phyloP scores from a whole-genome alignment of 129 eudicot species.

The Artemisia argyi region DNA sequence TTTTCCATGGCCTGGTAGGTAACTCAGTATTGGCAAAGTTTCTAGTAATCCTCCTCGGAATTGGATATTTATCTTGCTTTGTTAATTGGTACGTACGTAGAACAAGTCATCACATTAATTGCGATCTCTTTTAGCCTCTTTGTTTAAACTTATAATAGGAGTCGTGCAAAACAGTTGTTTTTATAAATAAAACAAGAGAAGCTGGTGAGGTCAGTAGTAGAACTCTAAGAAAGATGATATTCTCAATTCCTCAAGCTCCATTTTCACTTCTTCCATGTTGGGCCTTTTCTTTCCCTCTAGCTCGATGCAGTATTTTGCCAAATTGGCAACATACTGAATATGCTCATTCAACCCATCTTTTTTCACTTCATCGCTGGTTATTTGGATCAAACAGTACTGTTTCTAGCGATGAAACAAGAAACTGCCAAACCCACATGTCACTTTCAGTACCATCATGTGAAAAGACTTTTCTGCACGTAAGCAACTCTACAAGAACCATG shows the following conservation, averaged over 20 bases:
- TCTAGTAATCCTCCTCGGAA: too few species aligned
- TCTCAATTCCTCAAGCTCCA: conserved; percentile 5
- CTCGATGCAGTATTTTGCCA: conserved; percentile 29
- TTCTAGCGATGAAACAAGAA: not conserved
- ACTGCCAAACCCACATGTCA: not conserved
- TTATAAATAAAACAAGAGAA: not conserved
- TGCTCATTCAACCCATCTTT: conserved; percentile 21
- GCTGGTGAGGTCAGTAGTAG: not conserved
- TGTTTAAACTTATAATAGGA: too few species aligned
- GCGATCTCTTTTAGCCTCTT: too few species aligned
- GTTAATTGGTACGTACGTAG: too few species aligned
- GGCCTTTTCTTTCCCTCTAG: conserved; percentile 37
- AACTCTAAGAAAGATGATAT: not conserved
- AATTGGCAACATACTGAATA: not conserved
- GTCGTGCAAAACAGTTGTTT: too few species aligned
- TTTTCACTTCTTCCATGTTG: conserved; percentile 24
- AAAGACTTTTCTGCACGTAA: not conserved
- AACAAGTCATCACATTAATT: too few species aligned
- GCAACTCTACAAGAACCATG: not conserved
- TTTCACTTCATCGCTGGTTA: conserved; percentile 24
- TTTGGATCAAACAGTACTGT: not conserved
- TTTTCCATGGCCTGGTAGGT: too few species aligned
- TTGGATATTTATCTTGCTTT: too few species aligned
- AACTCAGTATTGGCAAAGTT: too few species aligned
- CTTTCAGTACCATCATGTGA: not conserved